A percentile compares a stretch with the other conserved stretches of the same genome.
These are phyloP conservation scores for Capsella rubella DNA, from an alignment of 441 rosid genomes.

Conservation along the genomic window DNA sequence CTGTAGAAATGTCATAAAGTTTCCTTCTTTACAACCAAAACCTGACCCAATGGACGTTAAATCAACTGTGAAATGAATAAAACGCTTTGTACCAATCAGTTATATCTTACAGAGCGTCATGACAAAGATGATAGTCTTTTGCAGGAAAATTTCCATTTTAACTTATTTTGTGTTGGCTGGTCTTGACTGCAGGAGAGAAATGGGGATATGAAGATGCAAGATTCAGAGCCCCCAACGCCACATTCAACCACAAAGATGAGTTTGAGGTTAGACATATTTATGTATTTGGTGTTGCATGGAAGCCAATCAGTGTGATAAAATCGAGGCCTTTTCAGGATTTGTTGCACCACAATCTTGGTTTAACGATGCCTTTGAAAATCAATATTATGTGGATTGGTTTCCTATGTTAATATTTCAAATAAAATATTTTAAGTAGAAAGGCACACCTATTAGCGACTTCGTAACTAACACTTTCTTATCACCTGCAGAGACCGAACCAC, in stretches of 20 bases:
- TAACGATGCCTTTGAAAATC: slow-evolving; percentile 11
- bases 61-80: no score
- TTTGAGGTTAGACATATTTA: slow-evolving; percentile 64
- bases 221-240: slow-evolving; percentile 98
- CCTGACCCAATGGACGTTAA: neutral
- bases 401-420: neutral
- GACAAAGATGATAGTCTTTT: neutral
- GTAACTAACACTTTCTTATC: slow-evolving; percentile 42
- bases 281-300: slow-evolving; percentile 8
- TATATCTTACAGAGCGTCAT: slow-evolving; percentile 5
- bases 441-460: neutral
- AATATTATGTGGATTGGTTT: slow-evolving; percentile 21
- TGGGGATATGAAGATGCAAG: slow-evolving; percentile 85
- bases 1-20: neutral
- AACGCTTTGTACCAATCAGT: neutral
- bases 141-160: neutral
- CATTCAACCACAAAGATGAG: slow-evolving; percentile 84
- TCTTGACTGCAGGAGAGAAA: slow-evolving; percentile 77
- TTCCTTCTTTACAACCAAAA: neutral
- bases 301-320: slow-evolving; percentile 13
- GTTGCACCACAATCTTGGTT: slow-evolving; percentile 16
- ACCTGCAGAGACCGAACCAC: slow-evolving; percentile 84
- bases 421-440: slow-evolving; percentile 10
- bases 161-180: slow-evolving; percentile 32
- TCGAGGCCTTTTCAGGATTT: slow-evolving; percentile 9